A percentile compares a stretch with the other conserved stretches of the same genome.
Conservation (phyloP, 1,139 yeast genomes). For the Eremothecium coryli region DNA sequence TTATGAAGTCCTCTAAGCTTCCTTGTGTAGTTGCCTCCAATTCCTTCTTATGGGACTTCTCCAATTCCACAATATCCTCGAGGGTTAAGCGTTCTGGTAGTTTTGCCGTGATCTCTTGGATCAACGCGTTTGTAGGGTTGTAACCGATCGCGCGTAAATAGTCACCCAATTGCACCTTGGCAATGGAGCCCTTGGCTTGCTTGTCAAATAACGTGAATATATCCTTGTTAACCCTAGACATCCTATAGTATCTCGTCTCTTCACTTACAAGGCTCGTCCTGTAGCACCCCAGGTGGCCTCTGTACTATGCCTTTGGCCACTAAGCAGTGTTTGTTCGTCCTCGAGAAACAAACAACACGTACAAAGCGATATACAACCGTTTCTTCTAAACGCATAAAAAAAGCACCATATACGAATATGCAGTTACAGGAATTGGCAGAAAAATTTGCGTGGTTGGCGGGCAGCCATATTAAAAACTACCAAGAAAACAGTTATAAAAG, state of each 20-base stretch:
- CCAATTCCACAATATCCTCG: slow-evolving; percentile 21
- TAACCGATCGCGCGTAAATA: slow-evolving; percentile 94
- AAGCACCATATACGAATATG: too few species aligned
- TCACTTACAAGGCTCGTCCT: background rate
- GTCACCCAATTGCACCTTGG: slow-evolving; percentile 85
- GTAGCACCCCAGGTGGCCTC: too few species aligned
- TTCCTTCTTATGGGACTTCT: slow-evolving; percentile 20
- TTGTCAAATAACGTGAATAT: slow-evolving; percentile 96
- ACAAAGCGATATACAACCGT: too few species aligned
- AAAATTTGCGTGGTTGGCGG: too few species aligned
- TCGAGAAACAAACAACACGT: too few species aligned
- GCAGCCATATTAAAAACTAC: too few species aligned
- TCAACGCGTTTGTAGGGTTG: slow-evolving; percentile 63
- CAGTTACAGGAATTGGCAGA: too few species aligned
- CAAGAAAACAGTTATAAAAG: too few species aligned
- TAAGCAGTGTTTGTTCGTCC: too few species aligned
- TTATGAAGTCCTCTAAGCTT: slow-evolving; percentile 71
- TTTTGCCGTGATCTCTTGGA: slow-evolving; percentile 18
- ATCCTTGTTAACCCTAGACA: slow-evolving; percentile 74
- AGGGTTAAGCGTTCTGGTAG: slow-evolving; percentile 21
- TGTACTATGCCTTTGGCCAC: too few species aligned
- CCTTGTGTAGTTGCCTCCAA: slow-evolving; percentile 29
- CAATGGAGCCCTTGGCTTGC: slow-evolving; percentile 88
- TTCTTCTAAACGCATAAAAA: too few species aligned
- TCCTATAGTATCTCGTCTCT: slow-evolving; percentile 1